Evolutionary conservation across 176 grass and related monocot species (phyloP).

Genomic region (Chloris gayana): DNA sequence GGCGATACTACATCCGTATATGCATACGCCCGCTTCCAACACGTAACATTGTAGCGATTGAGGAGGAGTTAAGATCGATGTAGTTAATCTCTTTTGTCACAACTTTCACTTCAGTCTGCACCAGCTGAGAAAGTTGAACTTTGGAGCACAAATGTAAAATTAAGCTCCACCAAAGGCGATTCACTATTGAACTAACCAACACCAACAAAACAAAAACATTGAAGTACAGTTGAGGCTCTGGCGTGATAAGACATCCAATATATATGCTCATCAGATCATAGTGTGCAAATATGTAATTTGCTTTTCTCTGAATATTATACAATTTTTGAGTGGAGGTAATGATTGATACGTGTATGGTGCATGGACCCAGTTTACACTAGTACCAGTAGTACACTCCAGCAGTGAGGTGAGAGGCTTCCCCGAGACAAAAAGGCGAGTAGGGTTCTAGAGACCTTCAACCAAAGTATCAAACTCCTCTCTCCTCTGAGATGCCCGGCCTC

Average conservation of each 20-base stretch:
- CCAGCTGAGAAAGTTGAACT: background rate
- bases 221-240: background rate
- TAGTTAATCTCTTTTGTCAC: background rate
- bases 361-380: conserved; percentile 35
- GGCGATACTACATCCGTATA: background rate
- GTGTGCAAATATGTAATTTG: background rate
- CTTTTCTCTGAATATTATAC: background rate
- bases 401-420: conserved; percentile 31
- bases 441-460: conserved; percentile 47
- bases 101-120: background rate
- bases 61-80: too few relatives aligned
- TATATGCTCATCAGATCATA: too few relatives aligned
- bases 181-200: too few relatives aligned
- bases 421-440: conserved; percentile 50
- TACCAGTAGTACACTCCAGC: background rate
- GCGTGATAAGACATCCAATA: conserved; percentile 16
- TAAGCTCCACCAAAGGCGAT: too few relatives aligned
- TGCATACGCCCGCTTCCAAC: background rate
- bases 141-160: background rate
- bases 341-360: conserved; percentile 50
- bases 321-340: conserved; percentile 48
- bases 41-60: background rate
- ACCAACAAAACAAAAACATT: too few relatives aligned
- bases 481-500: conserved; percentile 15
- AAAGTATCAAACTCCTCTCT: conserved; percentile 29